These are phyloP conservation scores for Pythium plurisporium DNA, from an alignment of 352 stramenopile species.

Conservation along the genomic window DNA sequence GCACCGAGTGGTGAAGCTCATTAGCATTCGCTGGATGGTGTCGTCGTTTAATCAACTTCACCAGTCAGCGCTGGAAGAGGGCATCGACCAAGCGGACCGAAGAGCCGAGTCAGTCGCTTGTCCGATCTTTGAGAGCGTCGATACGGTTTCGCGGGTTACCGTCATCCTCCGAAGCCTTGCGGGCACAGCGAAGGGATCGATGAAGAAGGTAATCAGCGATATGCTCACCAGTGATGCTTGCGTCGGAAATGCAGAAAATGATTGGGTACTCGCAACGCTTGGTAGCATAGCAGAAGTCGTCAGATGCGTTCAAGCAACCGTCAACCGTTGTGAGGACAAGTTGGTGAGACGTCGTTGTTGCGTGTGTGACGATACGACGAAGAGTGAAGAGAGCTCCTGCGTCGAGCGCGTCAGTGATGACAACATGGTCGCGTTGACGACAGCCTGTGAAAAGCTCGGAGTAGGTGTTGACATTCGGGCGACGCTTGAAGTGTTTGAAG, in stretches of 20 bases:
- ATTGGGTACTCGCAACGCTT: neutral
- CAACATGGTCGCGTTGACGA: too few species aligned
- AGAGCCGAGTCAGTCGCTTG: too few species aligned
- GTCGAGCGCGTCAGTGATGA: too few species aligned
- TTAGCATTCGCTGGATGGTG: slow-evolving; percentile 11
- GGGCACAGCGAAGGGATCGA: slow-evolving; percentile 42
- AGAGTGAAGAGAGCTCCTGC: too few species aligned
- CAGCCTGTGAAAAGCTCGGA: too few species aligned
- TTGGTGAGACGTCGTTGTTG: neutral
- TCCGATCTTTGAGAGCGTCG: neutral
- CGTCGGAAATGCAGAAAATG: neutral
- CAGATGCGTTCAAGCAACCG: neutral
- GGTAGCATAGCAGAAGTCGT: neutral
- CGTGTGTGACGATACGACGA: too few species aligned
- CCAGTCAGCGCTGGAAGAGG: neutral
- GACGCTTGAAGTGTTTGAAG: too few species aligned
- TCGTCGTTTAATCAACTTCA: neutral
- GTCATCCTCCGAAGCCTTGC: slow-evolving; percentile 37
- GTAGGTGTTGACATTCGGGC: too few species aligned
- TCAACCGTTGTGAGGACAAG: neutral
- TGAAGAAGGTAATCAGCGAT: slow-evolving; percentile 36
- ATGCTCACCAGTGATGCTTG: neutral
- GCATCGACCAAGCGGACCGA: neutral
- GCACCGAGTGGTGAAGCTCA: slow-evolving; percentile 19
- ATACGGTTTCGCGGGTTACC: neutral